Evolutionary conservation across 345 rosid species (phyloP).

Genomic region (Durio zibethinus): DNA sequence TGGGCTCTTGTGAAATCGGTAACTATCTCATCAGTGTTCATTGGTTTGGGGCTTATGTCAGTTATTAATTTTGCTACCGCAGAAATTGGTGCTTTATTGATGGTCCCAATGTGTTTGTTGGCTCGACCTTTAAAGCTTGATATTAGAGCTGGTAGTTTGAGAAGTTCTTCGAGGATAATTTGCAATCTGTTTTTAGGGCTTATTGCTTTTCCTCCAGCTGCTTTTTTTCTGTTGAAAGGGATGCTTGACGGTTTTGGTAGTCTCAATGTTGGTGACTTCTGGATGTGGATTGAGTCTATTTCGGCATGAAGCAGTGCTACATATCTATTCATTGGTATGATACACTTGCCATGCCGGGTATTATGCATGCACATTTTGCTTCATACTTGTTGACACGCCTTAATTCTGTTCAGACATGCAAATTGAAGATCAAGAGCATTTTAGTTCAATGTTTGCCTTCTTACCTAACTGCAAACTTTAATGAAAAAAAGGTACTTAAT

Average conservation of each 20-base stretch:
- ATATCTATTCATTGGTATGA: constrained; percentile 77
- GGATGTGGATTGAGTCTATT: constrained; percentile 83
- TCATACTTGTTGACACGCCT: constrained; percentile 43
- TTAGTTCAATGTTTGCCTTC: constrained; percentile 2
- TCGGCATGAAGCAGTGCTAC: constrained; percentile 98
- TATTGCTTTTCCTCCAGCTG: constrained; percentile 60
- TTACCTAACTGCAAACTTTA: background rate
- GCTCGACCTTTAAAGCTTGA: constrained; percentile 63
- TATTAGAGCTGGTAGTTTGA: constrained; percentile 34
- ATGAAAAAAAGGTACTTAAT: background rate
- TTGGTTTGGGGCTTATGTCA: constrained; percentile 85
- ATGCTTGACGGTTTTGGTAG: constrained; percentile 41
- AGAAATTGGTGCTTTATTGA: constrained; percentile 74
- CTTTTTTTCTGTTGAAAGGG: constrained; percentile 48
- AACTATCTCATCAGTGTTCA: constrained; percentile 68
- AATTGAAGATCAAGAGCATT: constrained; percentile 4
- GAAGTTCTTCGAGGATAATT: constrained; percentile 37
- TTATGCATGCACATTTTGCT: constrained; percentile 52
- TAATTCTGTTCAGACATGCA: constrained; percentile 30
- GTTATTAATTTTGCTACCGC: constrained; percentile 90
- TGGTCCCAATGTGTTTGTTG: constrained; percentile 79
- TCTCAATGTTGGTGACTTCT: constrained; percentile 55
- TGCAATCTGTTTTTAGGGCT: constrained; percentile 49
- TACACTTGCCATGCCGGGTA: constrained; percentile 77
- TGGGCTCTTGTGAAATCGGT: constrained; percentile 82